Conservation (phyloP, 257 asterid genomes). For the Solanum paucissectum region DNA sequence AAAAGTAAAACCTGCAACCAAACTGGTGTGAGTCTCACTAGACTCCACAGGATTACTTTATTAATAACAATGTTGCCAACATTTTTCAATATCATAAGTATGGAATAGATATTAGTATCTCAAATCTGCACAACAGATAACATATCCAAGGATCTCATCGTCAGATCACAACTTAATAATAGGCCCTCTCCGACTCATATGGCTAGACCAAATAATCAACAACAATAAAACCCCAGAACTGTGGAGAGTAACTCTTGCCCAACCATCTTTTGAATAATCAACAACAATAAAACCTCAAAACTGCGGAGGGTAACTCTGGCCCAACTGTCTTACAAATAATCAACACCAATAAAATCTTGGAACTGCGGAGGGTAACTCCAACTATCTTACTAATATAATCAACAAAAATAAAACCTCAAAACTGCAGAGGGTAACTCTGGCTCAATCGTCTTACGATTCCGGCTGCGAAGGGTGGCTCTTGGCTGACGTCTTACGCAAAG, state of each 20-base stretch:
- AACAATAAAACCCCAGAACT: neutral
- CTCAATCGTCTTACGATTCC: neutral
- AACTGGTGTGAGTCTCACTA: neutral
- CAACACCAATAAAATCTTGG: neutral
- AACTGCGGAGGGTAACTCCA: neutral
- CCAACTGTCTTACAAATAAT: neutral
- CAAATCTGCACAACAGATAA: neutral
- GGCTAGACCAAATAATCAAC: neutral
- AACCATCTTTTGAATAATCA: neutral
- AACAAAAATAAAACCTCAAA: neutral
- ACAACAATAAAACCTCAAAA: neutral
- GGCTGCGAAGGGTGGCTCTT: neutral
- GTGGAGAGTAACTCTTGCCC: neutral
- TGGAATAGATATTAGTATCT: neutral
- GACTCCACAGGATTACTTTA: neutral
- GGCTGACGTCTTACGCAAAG: neutral
- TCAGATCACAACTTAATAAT: neutral
- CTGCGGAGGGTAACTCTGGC: neutral
- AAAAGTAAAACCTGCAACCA: neutral
- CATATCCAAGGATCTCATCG: neutral
- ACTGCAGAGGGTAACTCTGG: neutral
- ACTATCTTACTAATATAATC: neutral
- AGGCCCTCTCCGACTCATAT: neutral
- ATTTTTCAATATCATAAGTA: neutral
- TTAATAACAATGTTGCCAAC: neutral